Evolutionary conservation across 2,329 filamentous ascomycete species (phyloP).

Genomic region (Pezicula carpinea): DNA sequence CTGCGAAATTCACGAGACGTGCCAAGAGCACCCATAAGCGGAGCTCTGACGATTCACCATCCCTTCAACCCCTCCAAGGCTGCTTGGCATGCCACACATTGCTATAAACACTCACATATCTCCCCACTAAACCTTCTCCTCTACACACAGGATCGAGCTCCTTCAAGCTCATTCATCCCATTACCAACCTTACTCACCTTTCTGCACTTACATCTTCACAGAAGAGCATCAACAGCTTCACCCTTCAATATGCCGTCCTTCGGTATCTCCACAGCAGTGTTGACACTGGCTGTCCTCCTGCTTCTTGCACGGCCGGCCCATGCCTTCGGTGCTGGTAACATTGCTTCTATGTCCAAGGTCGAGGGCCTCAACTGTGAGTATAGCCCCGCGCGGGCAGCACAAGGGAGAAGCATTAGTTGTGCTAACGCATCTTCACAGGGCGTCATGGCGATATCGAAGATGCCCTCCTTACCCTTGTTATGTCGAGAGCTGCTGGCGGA

Average conservation of each 20-base stretch:
- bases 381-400: not conserved
- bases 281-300: conserved; percentile 53
- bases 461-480: conserved; percentile 67
- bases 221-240: not conserved
- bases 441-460: conserved; percentile 93
- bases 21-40: too few species aligned
- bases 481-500: conserved; percentile 56
- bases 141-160: conserved; percentile 1
- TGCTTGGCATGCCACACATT: not conserved
- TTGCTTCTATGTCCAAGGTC: conserved; percentile 73
- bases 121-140: conserved; percentile 5
- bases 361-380: conserved; percentile 75
- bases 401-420: not conserved
- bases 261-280: conserved; percentile 20
- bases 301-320: conserved; percentile 62
- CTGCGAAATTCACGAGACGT: too few species aligned
- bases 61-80: too few species aligned
- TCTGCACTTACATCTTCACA: not conserved
- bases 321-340: conserved; percentile 86
- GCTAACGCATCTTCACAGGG: conserved; percentile 41
- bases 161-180: conserved; percentile 5
- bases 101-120: not conserved
- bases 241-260: conserved; percentile 23
- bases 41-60: too few species aligned
- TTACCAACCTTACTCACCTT: too few species aligned